phyloP scores from a whole-genome alignment of 2,329 filamentous ascomycete genomes.

The Diaporthe citrichinensis region DNA sequence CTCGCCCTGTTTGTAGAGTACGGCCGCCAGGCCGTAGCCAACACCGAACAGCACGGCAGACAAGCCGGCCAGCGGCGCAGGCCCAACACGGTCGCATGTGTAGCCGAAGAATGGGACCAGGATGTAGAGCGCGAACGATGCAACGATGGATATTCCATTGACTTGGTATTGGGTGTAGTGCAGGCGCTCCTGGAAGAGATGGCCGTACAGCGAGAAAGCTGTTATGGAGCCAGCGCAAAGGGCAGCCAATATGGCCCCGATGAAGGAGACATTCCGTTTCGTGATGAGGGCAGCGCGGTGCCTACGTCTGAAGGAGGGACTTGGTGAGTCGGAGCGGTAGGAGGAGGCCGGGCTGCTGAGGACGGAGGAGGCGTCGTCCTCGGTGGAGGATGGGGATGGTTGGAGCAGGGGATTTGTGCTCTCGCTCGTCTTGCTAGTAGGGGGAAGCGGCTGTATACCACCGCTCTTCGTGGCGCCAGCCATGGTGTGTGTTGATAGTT shows the following conservation, averaged over 20 bases:
- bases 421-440: conserved; percentile 6
- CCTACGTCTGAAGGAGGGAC: conserved; percentile 31
- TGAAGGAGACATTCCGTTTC: conserved; percentile 43
- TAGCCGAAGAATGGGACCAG: conserved; percentile 93
- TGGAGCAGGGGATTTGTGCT: conserved; percentile 30
- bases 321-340: conserved; percentile 38
- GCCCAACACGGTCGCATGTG: conserved; percentile 89
- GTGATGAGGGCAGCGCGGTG: conserved; percentile 37
- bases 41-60: conserved; percentile 81
- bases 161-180: conserved; percentile 93
- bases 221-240: conserved; percentile 85
- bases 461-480: conserved; percentile 22
- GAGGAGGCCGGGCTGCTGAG: conserved; percentile 40
- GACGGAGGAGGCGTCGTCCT: conserved; percentile 34
- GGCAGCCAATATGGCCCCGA: conserved; percentile 38
- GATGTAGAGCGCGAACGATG: conserved; percentile 90
- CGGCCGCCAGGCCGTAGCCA: conserved; percentile 88
- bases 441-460: conserved; percentile 17
- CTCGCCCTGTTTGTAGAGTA: conserved; percentile 73
- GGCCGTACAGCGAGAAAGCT: conserved; percentile 94
- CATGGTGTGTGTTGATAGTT: conserved; percentile 29
- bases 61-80: conserved; percentile 80
- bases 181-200: conserved; percentile 87
- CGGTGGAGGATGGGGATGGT: conserved; percentile 29
- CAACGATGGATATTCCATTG: conserved; percentile 89